Evolutionary conservation across 768 basidiomycete species (phyloP).

Genomic region (Fistulinella prunicolor): DNA sequence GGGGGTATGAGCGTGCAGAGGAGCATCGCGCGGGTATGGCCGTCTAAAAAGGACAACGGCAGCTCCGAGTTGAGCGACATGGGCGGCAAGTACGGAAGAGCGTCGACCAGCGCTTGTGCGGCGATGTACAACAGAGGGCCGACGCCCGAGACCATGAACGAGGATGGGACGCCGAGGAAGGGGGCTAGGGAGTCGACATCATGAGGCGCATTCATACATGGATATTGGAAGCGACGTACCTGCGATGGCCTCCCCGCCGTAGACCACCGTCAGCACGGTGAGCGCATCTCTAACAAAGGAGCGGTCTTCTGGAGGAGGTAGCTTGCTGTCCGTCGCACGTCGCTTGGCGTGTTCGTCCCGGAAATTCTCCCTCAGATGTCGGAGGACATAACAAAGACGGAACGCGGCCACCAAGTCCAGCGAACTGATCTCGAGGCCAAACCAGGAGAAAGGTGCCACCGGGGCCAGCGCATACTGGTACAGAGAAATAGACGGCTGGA

Average conservation of each 20-base stretch:
- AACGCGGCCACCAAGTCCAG: constrained; percentile 67
- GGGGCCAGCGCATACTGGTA: constrained; percentile 56
- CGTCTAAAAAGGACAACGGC: constrained; percentile 72
- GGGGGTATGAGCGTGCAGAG: constrained; percentile 78
- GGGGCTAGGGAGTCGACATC: constrained; percentile 42
- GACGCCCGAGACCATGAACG: constrained; percentile 75
- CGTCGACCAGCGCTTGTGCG: constrained; percentile 59
- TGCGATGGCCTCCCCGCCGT: constrained; percentile 71
- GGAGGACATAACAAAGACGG: constrained; percentile 65
- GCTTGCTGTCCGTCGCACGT: constrained; percentile 31
- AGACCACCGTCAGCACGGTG: constrained; percentile 65
- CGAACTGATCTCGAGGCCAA: constrained; percentile 55
- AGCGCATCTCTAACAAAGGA: constrained; percentile 58
- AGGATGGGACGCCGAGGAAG: constrained; percentile 62
- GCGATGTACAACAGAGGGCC: constrained; percentile 59
- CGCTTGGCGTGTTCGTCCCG: constrained; percentile 42
- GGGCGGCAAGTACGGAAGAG: constrained; percentile 53
- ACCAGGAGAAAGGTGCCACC: constrained; percentile 64
- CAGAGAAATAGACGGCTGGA: constrained; percentile 44
- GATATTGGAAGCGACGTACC: constrained; percentile 39
- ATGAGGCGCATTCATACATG: not conserved
- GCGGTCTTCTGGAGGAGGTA: constrained; percentile 39
- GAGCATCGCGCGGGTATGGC: constrained; percentile 73
- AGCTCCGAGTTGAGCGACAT: constrained; percentile 55
- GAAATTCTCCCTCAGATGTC: constrained; percentile 59